phyloP scores from a whole-genome alignment of 2,329 filamentous ascomycete genomes.

The Fusarium algeriense region DNA sequence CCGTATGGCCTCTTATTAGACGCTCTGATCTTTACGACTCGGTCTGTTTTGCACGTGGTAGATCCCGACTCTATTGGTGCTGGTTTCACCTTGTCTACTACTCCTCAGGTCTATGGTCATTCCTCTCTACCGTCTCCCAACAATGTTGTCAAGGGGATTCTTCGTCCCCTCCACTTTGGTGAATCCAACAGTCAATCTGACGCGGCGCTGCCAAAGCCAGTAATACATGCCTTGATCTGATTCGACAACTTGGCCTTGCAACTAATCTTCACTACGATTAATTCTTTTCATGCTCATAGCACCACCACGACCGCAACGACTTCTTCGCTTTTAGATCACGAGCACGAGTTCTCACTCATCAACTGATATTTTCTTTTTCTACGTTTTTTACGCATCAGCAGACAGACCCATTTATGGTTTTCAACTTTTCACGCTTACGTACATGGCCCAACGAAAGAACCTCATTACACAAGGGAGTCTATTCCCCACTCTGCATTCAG shows the following conservation, averaged over 20 bases:
- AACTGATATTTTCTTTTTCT: slow-evolving; percentile 35
- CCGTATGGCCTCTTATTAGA: slow-evolving; percentile 74
- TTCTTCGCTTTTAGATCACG: slow-evolving; percentile 46
- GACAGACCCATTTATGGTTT: slow-evolving; percentile 33
- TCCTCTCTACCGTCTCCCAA: slow-evolving; percentile 25
- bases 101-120: slow-evolving; percentile 41
- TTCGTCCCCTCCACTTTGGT: slow-evolving; percentile 21
- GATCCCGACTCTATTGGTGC: slow-evolving; percentile 43
- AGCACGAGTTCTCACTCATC: slow-evolving; percentile 43
- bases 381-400: slow-evolving; percentile 43
- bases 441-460: slow-evolving; percentile 35
- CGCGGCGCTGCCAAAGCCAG: slow-evolving; percentile 31
- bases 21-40: slow-evolving; percentile 34
- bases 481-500: slow-evolving; percentile 37
- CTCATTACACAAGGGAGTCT: slow-evolving; percentile 36
- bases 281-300: slow-evolving; percentile 45
- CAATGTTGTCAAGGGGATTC: slow-evolving; percentile 30
- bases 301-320: slow-evolving; percentile 48
- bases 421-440: slow-evolving; percentile 39
- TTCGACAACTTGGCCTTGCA: slow-evolving; percentile 20
- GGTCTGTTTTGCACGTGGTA: slow-evolving; percentile 47
- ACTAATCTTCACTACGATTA: slow-evolving; percentile 36
- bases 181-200: slow-evolving; percentile 22
- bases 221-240: slow-evolving; percentile 31
- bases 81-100: slow-evolving; percentile 45